These are phyloP conservation scores for Rhodosporidiobolus odoratus DNA, from an alignment of 768 basidiomycete species.

Conservation along the genomic window DNA sequence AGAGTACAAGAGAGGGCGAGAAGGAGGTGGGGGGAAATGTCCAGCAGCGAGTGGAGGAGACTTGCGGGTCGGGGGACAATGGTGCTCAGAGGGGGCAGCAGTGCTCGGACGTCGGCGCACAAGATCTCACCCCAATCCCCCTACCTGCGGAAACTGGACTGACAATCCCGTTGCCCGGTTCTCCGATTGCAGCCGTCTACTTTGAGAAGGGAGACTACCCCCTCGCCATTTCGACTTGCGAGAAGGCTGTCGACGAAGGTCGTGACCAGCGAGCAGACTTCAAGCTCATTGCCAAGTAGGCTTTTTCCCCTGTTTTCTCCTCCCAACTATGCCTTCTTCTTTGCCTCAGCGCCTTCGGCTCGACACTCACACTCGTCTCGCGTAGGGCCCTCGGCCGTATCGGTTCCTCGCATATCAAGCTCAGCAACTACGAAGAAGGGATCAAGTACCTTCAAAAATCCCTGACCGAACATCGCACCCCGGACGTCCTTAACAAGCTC, in stretches of 20 bases:
- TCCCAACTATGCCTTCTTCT: neutral
- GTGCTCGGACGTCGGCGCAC: no score
- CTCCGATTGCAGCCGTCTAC: slow-evolving; percentile 62
- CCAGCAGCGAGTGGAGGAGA: no score
- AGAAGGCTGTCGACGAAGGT: slow-evolving; percentile 95
- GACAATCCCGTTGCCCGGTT: neutral
- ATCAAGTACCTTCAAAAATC: slow-evolving; percentile 92
- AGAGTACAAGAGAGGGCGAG: neutral
- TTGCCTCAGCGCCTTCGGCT: neutral
- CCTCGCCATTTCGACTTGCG: slow-evolving; percentile 80
- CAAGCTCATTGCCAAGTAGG: slow-evolving; percentile 80
- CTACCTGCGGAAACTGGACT: neutral
- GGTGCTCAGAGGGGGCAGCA: no score
- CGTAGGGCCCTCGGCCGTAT: slow-evolving; percentile 72
- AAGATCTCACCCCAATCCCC: neutral
- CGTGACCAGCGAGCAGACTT: slow-evolving; percentile 85
- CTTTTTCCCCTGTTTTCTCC: neutral
- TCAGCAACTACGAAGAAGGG: slow-evolving; percentile 66
- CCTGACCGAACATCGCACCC: slow-evolving; percentile 91
- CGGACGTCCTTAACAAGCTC: slow-evolving; percentile 83
- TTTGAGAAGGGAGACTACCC: slow-evolving; percentile 91
- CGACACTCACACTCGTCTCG: no score
- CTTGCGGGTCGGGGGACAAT: no score
- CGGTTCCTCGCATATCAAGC: slow-evolving; percentile 76
- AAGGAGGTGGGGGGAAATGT: neutral